A percentile compares a stretch with the other conserved stretches of the same genome.
These are phyloP conservation scores for Castanea mollissima DNA, from an alignment of 306 rosid genomes.

Conservation along the genomic window DNA sequence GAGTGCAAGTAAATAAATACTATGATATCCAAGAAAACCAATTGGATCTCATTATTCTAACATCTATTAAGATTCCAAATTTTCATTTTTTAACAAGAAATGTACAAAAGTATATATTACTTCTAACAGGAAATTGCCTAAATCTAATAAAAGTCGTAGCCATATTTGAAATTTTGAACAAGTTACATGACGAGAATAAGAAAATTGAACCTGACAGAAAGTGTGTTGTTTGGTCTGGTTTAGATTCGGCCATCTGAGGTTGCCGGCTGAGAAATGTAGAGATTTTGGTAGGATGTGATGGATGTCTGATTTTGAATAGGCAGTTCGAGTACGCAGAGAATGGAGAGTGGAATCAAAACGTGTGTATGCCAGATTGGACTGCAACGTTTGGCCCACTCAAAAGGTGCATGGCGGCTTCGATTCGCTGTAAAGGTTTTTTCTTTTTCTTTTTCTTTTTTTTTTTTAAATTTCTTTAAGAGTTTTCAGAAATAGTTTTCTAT, in stretches of 20 bases:
- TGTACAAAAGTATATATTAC: not conserved
- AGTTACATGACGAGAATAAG: not conserved
- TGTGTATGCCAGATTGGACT: not conserved
- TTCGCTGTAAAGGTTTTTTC: not conserved
- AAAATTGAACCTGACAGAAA: slow-evolving; percentile 15
- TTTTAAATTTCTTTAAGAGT: too few species aligned
- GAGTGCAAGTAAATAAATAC: not conserved
- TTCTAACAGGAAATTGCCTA: not conserved
- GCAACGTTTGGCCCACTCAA: not conserved
- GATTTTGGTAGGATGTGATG: not conserved
- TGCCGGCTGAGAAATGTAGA: not conserved
- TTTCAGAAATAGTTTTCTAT: too few species aligned
- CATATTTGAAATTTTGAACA: too few species aligned
- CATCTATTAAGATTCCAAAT: not conserved
- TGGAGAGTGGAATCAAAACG: not conserved
- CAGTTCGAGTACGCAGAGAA: not conserved
- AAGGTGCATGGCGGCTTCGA: not conserved
- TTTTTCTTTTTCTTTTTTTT: not conserved
- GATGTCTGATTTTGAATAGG: not conserved
- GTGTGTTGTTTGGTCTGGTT: not conserved
- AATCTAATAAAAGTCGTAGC: too few species aligned
- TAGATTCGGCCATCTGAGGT: slow-evolving; percentile 18
- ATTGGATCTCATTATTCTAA: not conserved
- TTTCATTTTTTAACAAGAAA: not conserved
- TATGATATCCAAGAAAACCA: not conserved